phyloP scores from a whole-genome alignment of 2,329 filamentous ascomycete genomes.

The Fusarium setosum region DNA sequence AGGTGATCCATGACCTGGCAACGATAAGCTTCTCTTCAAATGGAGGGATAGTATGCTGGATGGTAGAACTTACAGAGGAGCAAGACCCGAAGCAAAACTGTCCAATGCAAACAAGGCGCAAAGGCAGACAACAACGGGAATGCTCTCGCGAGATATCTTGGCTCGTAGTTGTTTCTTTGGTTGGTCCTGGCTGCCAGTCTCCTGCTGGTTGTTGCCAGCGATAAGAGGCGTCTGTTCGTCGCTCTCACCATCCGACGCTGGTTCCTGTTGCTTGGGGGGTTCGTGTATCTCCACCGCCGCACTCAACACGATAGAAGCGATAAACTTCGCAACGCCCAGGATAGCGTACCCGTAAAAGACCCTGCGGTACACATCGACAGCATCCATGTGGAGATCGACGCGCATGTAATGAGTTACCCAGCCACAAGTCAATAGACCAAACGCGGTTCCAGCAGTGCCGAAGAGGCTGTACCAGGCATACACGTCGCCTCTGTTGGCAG shows the following conservation, averaged over 20 bases:
- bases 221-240: conserved; percentile 45
- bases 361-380: conserved; percentile 61
- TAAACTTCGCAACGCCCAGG: conserved; percentile 68
- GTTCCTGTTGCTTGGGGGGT: not conserved
- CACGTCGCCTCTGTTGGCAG: conserved; percentile 61
- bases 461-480: conserved; percentile 72
- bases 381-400: conserved; percentile 53
- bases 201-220: not conserved
- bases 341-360: conserved; percentile 57
- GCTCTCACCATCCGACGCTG: not conserved
- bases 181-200: not conserved
- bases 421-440: conserved; percentile 69
- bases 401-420: conserved; percentile 67
- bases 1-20: conserved; percentile 68
- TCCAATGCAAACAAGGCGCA: conserved; percentile 77
- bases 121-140: conserved; percentile 67
- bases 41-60: conserved; percentile 8
- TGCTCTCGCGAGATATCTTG: conserved; percentile 67
- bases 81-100: conserved; percentile 77
- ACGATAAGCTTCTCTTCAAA: not conserved
- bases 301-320: conserved; percentile 62
- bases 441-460: conserved; percentile 69
- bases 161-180: conserved; percentile 56
- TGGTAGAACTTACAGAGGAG: conserved; percentile 63
- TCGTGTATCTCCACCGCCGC: conserved; percentile 55